Percentiles rank a stretch among this genome's conserved stretches.
Conservation (phyloP, 495 filamentous ascomycete species). For the Sabuloglossum arenarium region DNA sequence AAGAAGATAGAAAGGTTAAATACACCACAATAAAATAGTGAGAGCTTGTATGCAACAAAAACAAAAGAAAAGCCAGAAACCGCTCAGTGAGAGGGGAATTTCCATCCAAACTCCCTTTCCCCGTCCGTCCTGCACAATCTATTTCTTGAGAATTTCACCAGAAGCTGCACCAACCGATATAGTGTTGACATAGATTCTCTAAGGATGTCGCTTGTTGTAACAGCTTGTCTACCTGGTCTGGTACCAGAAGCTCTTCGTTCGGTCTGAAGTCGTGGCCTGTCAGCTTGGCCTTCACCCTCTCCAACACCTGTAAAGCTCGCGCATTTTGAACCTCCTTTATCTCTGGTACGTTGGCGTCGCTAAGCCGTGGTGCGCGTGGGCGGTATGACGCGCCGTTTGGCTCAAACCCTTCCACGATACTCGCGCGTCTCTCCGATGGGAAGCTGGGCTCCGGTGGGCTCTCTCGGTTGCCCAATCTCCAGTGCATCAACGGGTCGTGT, state of each 20-base stretch:
- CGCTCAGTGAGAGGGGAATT: too few species aligned
- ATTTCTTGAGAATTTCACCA: too few species aligned
- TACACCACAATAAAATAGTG: too few species aligned
- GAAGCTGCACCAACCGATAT: slow-evolving; percentile 94
- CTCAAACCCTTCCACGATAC: slow-evolving; percentile 17
- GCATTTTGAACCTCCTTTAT: slow-evolving; percentile 75
- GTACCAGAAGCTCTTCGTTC: slow-evolving; percentile 63
- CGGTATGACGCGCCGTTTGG: slow-evolving; percentile 31
- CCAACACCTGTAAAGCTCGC: slow-evolving; percentile 75
- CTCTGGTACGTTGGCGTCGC: slow-evolving; percentile 15
- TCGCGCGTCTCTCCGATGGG: slow-evolving; percentile 45
- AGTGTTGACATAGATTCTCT: slow-evolving; percentile 97
- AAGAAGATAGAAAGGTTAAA: too few species aligned
- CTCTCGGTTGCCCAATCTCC: slow-evolving; percentile 76
- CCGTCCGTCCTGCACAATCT: too few species aligned
- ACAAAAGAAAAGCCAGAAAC: too few species aligned
- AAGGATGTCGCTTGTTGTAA: slow-evolving; percentile 87
- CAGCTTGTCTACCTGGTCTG: slow-evolving; percentile 79
- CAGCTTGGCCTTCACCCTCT: slow-evolving; percentile 83
- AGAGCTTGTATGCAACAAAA: too few species aligned
- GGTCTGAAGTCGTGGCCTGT: slow-evolving; percentile 48
- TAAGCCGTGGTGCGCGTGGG: slow-evolving; percentile 16
- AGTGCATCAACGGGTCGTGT: slow-evolving; percentile 92
- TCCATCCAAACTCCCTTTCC: too few species aligned
- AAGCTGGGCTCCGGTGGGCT: slow-evolving; percentile 63